phyloP scores from a whole-genome alignment of 2,329 filamentous ascomycete genomes.

The Penicillium brevicompactum region DNA sequence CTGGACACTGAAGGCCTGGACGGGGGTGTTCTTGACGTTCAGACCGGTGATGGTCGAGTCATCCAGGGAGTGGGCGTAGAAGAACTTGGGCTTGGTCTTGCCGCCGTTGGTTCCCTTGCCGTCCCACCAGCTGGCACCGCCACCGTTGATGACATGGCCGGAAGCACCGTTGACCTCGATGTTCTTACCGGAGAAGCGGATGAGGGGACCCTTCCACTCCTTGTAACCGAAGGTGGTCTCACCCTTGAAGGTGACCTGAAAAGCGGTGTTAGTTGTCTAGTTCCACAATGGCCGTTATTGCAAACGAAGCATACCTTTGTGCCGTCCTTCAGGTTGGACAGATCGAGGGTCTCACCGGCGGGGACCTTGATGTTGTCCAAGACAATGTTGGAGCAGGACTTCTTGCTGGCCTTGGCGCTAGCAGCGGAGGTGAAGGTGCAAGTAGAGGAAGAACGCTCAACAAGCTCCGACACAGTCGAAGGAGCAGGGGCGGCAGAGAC shows the following conservation, averaged over 20 bases:
- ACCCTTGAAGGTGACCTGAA: conserved; percentile 62
- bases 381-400: conserved; percentile 57
- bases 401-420: conserved; percentile 52
- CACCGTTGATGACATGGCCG: conserved; percentile 58
- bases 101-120: conserved; percentile 62
- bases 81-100: conserved; percentile 68
- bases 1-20: conserved; percentile 41
- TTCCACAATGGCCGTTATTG: background rate
- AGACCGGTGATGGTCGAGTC: conserved; percentile 37
- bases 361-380: conserved; percentile 59
- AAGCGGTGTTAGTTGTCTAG: background rate
- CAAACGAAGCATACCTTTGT: conserved; percentile 45
- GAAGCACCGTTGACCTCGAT: conserved; percentile 56
- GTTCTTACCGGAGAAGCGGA: conserved; percentile 61
- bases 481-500: conserved; percentile 27
- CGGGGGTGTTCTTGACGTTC: conserved; percentile 40
- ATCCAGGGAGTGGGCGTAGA: conserved; percentile 48
- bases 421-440: conserved; percentile 61
- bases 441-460: conserved; percentile 31
- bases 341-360: conserved; percentile 60
- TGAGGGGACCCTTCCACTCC: conserved; percentile 66
- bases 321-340: conserved; percentile 55
- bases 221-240: conserved; percentile 67
- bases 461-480: conserved; percentile 24
- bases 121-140: conserved; percentile 64